Evolutionary conservation across 495 filamentous ascomycete species (phyloP).

Genomic region (Glarea lozoyensis): DNA sequence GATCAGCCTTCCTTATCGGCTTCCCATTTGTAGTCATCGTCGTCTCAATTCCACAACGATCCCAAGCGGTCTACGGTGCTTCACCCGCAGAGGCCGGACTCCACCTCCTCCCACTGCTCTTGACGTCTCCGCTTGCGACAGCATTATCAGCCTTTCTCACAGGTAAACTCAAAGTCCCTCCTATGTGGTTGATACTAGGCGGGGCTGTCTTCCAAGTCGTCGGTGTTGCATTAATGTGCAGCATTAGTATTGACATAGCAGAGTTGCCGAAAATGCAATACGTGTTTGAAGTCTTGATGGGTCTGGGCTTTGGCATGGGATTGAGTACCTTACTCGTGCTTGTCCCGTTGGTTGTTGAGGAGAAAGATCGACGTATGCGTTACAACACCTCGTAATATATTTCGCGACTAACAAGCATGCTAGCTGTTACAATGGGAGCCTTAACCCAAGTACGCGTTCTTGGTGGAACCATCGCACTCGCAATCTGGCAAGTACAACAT

Average conservation of each 20-base stretch:
- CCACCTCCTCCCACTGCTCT: conserved; percentile 48
- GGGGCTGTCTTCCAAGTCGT: conserved; percentile 38
- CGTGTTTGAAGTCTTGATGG: conserved; percentile 20
- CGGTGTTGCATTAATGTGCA: conserved; percentile 26
- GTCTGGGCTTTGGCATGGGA: conserved; percentile 21
- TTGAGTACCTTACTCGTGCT: conserved; percentile 8
- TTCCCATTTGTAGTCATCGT: conserved; percentile 43
- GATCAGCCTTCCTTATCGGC: conserved; percentile 40
- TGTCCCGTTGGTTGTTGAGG: conserved; percentile 1
- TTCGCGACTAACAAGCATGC: not conserved
- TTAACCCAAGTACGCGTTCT: conserved; percentile 37
- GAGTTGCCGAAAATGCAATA: conserved; percentile 14
- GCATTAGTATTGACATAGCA: conserved; percentile 13
- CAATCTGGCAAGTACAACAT: conserved; percentile 33
- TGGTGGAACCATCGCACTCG: conserved; percentile 41
- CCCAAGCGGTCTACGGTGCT: conserved; percentile 43
- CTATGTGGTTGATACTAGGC: conserved; percentile 35
- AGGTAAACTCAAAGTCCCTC: conserved; percentile 35
- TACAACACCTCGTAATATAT: not conserved
- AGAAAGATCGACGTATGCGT: conserved; percentile 3
- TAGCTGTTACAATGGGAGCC: conserved; percentile 39
- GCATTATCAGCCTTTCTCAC: conserved; percentile 42
- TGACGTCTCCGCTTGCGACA: too few relatives aligned
- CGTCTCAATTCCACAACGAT: conserved; percentile 50
- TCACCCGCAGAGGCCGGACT: conserved; percentile 40